Evolutionary conservation across 805 yeast species (phyloP).

Genomic region (Huiozyma naganishii): DNA sequence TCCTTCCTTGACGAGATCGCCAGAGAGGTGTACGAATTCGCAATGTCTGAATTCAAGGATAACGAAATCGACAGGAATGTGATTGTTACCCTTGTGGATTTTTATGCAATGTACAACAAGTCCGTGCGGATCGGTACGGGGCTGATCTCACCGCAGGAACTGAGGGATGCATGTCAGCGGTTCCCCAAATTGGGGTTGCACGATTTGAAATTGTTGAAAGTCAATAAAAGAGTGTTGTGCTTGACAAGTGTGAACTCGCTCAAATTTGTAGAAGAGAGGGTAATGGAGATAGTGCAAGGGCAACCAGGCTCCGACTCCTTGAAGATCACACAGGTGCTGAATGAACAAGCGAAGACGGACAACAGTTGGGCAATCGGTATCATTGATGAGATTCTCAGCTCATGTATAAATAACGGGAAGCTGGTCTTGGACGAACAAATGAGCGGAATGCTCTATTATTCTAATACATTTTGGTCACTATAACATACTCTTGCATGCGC

Average conservation of each 20-base stretch:
- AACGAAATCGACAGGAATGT: slow-evolving; percentile 36
- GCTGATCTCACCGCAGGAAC: slow-evolving; percentile 58
- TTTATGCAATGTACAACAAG: slow-evolving; percentile 54
- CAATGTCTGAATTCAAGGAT: slow-evolving; percentile 32
- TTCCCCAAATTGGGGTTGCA: slow-evolving; percentile 46
- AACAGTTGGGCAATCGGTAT: slow-evolving; percentile 61
- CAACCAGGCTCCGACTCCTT: slow-evolving; percentile 24
- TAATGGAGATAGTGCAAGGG: slow-evolving; percentile 16
- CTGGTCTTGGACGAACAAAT: slow-evolving; percentile 59
- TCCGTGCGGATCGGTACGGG: slow-evolving; percentile 55
- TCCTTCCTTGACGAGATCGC: slow-evolving; percentile 59
- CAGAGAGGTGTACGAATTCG: slow-evolving; percentile 67
- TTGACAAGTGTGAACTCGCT: slow-evolving; percentile 24
- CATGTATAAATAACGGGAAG: slow-evolving; percentile 45
- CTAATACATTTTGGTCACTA: slow-evolving; percentile 31
- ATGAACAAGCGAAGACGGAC: slow-evolving; percentile 9
- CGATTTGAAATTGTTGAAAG: slow-evolving; percentile 29
- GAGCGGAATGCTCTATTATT: slow-evolving; percentile 53
- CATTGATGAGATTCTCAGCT: slow-evolving; percentile 51
- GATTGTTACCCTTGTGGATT: slow-evolving; percentile 45
- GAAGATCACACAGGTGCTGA: slow-evolving; percentile 18
- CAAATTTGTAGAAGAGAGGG: slow-evolving; percentile 20
- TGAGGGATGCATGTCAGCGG: slow-evolving; percentile 47
- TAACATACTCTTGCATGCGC: neutral
- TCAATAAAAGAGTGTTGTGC: slow-evolving; percentile 29